These are phyloP conservation scores for Yarrowia sp. DNA, from an alignment of 805 yeast genomes.

Conservation along the genomic window DNA sequence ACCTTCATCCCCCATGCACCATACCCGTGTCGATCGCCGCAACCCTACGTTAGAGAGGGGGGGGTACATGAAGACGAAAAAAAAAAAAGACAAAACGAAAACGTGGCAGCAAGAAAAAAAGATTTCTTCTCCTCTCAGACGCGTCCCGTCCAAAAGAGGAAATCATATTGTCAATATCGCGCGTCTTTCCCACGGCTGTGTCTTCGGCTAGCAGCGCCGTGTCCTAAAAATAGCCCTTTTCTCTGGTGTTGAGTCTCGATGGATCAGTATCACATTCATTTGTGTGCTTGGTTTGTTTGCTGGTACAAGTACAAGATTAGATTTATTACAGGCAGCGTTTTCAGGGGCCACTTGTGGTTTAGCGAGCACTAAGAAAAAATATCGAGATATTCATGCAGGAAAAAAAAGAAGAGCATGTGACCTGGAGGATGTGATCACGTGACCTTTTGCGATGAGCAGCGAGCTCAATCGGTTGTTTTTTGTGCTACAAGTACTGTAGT, in stretches of 20 bases:
- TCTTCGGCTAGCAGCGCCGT: slow-evolving; percentile 16
- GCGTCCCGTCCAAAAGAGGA: slow-evolving; percentile 21
- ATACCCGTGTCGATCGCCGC: slow-evolving; percentile 26
- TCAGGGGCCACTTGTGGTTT: background rate
- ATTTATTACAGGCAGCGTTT: background rate
- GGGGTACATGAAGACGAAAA: no score
- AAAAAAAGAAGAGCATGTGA: no score
- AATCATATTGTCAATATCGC: slow-evolving; percentile 21
- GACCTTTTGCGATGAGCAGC: no score
- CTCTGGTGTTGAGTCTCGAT: no score
- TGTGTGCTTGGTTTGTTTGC: no score
- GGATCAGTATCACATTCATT: no score
- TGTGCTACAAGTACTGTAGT: no score
- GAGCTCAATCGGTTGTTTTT: no score
- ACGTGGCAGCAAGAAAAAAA: no score
- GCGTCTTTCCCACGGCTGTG: slow-evolving; percentile 11
- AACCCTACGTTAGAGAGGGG: background rate
- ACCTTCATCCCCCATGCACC: slow-evolving; percentile 6
- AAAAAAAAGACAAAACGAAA: no score
- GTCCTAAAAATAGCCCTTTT: background rate
- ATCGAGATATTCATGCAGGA: background rate
- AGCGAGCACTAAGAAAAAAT: background rate
- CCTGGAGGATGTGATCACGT: no score
- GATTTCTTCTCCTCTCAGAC: background rate
- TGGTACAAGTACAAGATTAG: background rate